phyloP scores from a whole-genome alignment of 768 basidiomycete genomes.

The Naganishia onofrii region DNA sequence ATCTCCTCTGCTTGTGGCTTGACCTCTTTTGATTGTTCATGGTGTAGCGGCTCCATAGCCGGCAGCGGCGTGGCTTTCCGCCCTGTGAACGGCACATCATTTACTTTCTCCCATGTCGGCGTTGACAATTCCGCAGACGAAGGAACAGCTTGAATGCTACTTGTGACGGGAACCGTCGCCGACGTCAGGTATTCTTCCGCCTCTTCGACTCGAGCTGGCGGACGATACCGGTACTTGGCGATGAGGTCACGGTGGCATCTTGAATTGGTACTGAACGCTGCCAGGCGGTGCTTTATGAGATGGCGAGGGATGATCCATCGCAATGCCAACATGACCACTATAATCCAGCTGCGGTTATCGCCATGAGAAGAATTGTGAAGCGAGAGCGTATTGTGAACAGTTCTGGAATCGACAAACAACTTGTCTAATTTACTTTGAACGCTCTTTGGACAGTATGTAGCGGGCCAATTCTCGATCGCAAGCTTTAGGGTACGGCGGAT shows the following conservation, averaged over 20 bases:
- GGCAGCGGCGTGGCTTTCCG: conserved; percentile 35
- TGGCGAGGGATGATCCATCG: too few species aligned
- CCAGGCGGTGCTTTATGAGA: too few species aligned
- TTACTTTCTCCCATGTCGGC: background rate
- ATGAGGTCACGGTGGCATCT: background rate
- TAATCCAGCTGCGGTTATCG: too few species aligned
- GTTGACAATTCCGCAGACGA: conserved; percentile 18
- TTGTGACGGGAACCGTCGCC: conserved; percentile 37
- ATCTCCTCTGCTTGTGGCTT: conserved; percentile 12
- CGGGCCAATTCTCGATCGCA: too few species aligned
- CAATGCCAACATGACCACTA: too few species aligned
- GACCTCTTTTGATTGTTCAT: background rate
- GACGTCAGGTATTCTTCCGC: conserved; percentile 29
- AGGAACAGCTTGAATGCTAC: conserved; percentile 45
- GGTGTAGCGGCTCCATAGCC: conserved; percentile 37
- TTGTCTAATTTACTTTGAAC: too few species aligned
- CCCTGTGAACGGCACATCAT: background rate
- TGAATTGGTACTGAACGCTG: too few species aligned
- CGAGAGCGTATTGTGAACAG: too few species aligned
- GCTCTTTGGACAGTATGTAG: too few species aligned
- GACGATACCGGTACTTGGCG: conserved; percentile 19
- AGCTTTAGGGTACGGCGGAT: too few species aligned
- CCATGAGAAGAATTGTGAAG: too few species aligned
- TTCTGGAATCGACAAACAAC: too few species aligned
- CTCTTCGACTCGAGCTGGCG: background rate